Evolutionary conservation across 73 alveolate species (phyloP).

Genomic region (Blepharisma stoltei): DNA sequence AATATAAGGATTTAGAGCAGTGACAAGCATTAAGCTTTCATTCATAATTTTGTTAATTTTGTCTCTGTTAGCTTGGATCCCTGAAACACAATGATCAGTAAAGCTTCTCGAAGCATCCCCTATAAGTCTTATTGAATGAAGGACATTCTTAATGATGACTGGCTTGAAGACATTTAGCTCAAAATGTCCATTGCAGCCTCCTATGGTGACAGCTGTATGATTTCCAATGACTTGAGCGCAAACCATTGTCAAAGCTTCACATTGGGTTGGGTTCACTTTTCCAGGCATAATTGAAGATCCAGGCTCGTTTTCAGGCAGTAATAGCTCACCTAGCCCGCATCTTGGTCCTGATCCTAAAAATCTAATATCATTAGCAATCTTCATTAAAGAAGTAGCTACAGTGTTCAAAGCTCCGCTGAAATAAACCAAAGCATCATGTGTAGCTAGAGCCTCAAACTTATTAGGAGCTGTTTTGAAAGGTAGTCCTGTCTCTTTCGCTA

Average conservation of each 20-base stretch:
- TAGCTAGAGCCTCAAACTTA: constrained; percentile 92
- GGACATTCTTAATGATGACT: constrained; percentile 87
- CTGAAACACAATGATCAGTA: constrained; percentile 68
- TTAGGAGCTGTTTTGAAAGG: constrained; percentile 80
- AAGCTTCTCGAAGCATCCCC: constrained; percentile 86
- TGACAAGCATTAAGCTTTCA: constrained; percentile 90
- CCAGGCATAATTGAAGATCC: constrained; percentile 99
- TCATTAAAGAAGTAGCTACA: constrained; percentile 89
- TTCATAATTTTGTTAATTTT: constrained; percentile 70
- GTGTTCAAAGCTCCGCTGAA: constrained; percentile 90
- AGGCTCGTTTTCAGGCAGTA: constrained; percentile 98
- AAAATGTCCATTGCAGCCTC: constrained; percentile 98
- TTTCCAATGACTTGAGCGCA: constrained; percentile 96
- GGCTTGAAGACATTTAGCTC: constrained; percentile 99
- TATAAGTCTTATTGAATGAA: constrained; percentile 85
- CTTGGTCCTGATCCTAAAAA: constrained; percentile 99
- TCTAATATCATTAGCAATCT: constrained; percentile 98
- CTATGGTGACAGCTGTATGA: constrained; percentile 89
- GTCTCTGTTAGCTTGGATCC: constrained; percentile 71
- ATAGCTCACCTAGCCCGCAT: constrained; percentile 97
- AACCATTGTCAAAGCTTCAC: constrained; percentile 98
- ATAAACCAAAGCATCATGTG: constrained; percentile 94
- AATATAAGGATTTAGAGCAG: constrained; percentile 97
- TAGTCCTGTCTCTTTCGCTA: constrained; percentile 87
- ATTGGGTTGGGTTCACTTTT: constrained; percentile 95